These are phyloP conservation scores for Nothomitra cinnamomea DNA, from an alignment of 2,329 filamentous ascomycete genomes.

Conservation along the genomic window DNA sequence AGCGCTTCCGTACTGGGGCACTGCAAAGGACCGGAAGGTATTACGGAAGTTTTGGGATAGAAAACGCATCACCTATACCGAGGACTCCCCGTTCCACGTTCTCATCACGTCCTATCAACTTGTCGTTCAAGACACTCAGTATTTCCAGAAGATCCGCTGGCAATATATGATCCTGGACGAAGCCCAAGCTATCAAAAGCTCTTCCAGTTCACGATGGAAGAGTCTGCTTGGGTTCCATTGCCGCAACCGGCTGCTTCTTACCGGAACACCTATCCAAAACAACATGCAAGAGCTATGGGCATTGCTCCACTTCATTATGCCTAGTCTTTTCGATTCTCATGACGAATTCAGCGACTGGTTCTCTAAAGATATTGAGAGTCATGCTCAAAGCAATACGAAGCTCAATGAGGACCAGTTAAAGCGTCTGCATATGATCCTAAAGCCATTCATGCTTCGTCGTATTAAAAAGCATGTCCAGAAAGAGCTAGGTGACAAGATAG, in stretches of 20 bases:
- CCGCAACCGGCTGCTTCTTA: slow-evolving; percentile 81
- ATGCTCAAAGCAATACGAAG: slow-evolving; percentile 98
- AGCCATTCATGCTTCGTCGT: slow-evolving; percentile 98
- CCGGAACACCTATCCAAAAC: slow-evolving; percentile 96
- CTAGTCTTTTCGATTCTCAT: slow-evolving; percentile 89
- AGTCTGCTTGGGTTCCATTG: slow-evolving; percentile 85
- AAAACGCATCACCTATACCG: slow-evolving; percentile 89
- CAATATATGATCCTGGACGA: slow-evolving; percentile 99
- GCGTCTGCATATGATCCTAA: slow-evolving; percentile 95
- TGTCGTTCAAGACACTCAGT: slow-evolving; percentile 86
- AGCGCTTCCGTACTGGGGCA: slow-evolving; percentile 94
- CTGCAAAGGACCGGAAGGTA: slow-evolving; percentile 82
- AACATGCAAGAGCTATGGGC: slow-evolving; percentile 99
- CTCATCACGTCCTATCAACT: slow-evolving; percentile 94
- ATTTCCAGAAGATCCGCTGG: slow-evolving; percentile 99
- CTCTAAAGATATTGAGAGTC: slow-evolving; percentile 91
- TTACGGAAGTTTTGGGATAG: slow-evolving; percentile 98
- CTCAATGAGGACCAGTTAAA: slow-evolving; percentile 96
- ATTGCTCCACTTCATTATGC: slow-evolving; percentile 97
- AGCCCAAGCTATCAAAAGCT: slow-evolving; percentile 97
- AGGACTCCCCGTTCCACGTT: slow-evolving; percentile 88
- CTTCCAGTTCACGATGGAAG: slow-evolving; percentile 93
- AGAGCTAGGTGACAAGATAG: slow-evolving; percentile 96
- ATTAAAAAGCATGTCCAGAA: slow-evolving; percentile 99
- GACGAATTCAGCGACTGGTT: slow-evolving; percentile 92